A percentile compares a stretch with the other conserved stretches of the same genome.
Evolutionary conservation across 352 stramenopile genomes (phyloP).

Genomic region (Thraustochytrium sp.): DNA sequence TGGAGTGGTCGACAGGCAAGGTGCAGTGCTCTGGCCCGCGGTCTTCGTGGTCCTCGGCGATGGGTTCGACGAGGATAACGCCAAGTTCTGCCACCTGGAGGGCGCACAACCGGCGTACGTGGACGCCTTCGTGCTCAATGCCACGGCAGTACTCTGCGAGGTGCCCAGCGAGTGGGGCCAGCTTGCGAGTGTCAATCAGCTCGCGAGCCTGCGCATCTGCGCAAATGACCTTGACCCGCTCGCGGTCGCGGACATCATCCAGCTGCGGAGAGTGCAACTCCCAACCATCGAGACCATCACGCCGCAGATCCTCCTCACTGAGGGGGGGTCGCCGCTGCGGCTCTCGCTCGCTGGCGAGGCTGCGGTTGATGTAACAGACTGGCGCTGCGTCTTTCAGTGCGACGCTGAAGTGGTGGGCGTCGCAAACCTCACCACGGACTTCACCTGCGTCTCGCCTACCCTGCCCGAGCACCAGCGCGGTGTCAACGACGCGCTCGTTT

Average conservation of each 20-base stretch:
- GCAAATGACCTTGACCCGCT: background rate
- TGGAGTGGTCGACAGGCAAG: background rate
- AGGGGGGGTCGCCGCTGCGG: no score
- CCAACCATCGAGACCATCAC: no score
- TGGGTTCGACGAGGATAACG: background rate
- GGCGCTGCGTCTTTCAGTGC: background rate
- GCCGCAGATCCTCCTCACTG: no score
- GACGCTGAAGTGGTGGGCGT: background rate
- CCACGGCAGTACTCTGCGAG: background rate
- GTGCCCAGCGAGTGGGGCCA: background rate
- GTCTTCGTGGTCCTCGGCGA: background rate
- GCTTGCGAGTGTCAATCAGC: background rate
- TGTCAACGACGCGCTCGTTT: no score
- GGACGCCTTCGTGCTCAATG: conserved; percentile 44
- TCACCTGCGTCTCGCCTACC: background rate
- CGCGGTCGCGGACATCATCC: no score
- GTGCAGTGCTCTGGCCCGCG: background rate
- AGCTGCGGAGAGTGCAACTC: no score
- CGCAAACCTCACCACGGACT: background rate
- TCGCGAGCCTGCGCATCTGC: background rate
- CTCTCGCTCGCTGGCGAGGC: no score
- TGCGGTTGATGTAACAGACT: no score
- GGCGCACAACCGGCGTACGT: conserved; percentile 1
- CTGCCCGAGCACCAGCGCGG: background rate
- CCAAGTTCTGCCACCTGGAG: conserved; percentile 3